Base-by-base conservation (phyloP, 257 asterid species). In the Plantago ovata region DNA sequence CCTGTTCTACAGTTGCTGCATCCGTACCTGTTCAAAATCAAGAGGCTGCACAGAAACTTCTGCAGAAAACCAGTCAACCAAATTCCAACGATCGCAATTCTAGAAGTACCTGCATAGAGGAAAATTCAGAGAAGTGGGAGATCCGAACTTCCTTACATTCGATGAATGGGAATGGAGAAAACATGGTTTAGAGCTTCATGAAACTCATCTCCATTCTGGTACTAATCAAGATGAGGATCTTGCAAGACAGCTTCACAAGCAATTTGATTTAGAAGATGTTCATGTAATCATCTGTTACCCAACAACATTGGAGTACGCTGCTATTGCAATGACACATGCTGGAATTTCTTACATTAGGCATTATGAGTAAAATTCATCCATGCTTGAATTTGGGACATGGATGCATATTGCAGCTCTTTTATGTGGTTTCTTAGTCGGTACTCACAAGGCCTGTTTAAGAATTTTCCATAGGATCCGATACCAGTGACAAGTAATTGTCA, bases 101-200 rank as follows among this genome's bases (percentile, higher is more conserved):
- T 22, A 78, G 85, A 71, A 69, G 77, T 43, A 70, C 66, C 73
- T 87, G 72, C 75, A 62, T 56, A 79, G 84, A 63, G 83, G 86
- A 71, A 78, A 65, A 46, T 81, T 84, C 69, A 79, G 67, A 56
- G 82, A 57, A 33, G 83, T 74, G 51, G 96, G 82, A 39, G 92
- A 81, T 7, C 61, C 81, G 7, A 64, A 77, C 59, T 61, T 79
- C 60, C 64, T 88, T 55, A 88, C 96, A 2, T 81, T 88, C 42
- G 96, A 88, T 21, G 96, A 88, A 67, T 88, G 95, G 95, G 96
- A 88, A 76, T 79, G 75, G 72, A 79, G 78, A 74, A 88, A 75
- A 81, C 42, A 79, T 47, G 86, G 82, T 53, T 48, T 33, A 41
- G 68, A 60, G 64, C 50, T 56, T 72, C 61, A 72, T 20, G 65